Percentiles rank a stretch among this genome's conserved stretches.
These are phyloP conservation scores for Russula virescens DNA, from an alignment of 768 basidiomycete species.

Conservation along the genomic window DNA sequence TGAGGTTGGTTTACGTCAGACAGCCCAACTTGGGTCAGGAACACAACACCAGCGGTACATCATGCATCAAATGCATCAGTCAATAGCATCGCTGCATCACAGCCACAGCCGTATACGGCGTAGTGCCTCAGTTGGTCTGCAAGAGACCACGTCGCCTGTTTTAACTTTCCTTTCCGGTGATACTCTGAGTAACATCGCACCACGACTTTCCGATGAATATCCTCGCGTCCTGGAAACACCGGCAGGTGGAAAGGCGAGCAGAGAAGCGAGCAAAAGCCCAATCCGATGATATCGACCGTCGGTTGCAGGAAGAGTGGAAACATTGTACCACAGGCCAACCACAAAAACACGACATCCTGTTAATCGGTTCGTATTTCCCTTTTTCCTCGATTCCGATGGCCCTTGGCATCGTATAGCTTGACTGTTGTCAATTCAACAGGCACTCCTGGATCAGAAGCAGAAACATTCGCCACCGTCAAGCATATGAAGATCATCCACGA, in stretches of 20 bases:
- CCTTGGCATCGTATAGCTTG: too few relatives aligned
- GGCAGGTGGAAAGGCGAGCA: background rate
- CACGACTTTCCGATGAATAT: background rate
- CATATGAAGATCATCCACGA: background rate
- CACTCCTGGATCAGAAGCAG: background rate
- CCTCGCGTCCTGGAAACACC: background rate
- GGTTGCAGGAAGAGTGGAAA: constrained; percentile 78
- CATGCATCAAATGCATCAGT: too few relatives aligned
- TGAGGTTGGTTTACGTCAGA: too few relatives aligned
- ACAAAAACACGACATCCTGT: constrained; percentile 84
- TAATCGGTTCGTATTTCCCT: constrained; percentile 56
- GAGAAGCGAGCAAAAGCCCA: constrained; percentile 35
- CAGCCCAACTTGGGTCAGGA: too few relatives aligned
- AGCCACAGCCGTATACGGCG: too few relatives aligned
- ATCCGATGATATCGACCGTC: constrained; percentile 72
- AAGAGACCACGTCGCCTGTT: too few relatives aligned
- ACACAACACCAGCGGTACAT: too few relatives aligned
- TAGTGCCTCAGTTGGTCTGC: too few relatives aligned
- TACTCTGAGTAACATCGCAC: background rate
- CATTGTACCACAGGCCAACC: constrained; percentile 41
- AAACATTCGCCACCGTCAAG: background rate
- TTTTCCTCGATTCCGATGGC: too few relatives aligned
- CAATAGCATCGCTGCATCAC: too few relatives aligned
- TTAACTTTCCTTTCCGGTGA: too few relatives aligned
- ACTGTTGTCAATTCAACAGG: constrained; percentile 2